phyloP scores from a whole-genome alignment of 2,329 filamentous ascomycete genomes.

The Incumbomyces lentus region DNA sequence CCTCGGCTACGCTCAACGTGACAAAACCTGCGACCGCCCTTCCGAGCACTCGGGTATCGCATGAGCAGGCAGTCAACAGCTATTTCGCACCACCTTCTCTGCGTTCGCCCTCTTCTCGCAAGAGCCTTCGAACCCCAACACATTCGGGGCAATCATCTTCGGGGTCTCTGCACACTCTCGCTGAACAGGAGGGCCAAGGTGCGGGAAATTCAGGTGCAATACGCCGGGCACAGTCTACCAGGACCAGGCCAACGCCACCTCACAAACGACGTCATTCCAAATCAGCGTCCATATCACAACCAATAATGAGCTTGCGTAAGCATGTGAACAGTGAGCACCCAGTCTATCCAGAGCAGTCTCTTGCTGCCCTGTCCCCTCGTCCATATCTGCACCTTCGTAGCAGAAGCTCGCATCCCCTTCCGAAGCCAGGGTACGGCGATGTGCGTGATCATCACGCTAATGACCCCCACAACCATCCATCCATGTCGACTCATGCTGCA shows the following conservation, averaged over 20 bases:
- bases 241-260: not conserved
- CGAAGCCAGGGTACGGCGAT: constrained; percentile 22
- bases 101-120: constrained; percentile 22
- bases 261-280: constrained; percentile 13
- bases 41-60: constrained; percentile 21
- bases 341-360: constrained; percentile 40
- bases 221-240: not conserved
- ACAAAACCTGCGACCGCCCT: constrained; percentile 22
- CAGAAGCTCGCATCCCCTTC: constrained; percentile 35
- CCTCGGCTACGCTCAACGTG: constrained; percentile 19
- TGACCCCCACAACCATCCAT: constrained; percentile 19
- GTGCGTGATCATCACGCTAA: constrained; percentile 10
- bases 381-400: constrained; percentile 31
- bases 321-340: constrained; percentile 22
- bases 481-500: constrained; percentile 10
- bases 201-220: constrained; percentile 4
- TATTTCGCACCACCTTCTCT: constrained; percentile 3
- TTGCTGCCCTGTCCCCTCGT: constrained; percentile 34
- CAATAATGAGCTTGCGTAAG: constrained; percentile 4
- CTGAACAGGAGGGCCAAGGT: constrained; percentile 9
- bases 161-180: constrained; percentile 28
- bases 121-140: constrained; percentile 26
- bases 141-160: constrained; percentile 33
- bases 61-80: constrained; percentile 19
- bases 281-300: constrained; percentile 14